Evolutionary conservation across 1,284 basidiomycete genomes (phyloP), one percentile per base, ranked within the genome.

Genomic region (Albatrellus sp.): DNA sequence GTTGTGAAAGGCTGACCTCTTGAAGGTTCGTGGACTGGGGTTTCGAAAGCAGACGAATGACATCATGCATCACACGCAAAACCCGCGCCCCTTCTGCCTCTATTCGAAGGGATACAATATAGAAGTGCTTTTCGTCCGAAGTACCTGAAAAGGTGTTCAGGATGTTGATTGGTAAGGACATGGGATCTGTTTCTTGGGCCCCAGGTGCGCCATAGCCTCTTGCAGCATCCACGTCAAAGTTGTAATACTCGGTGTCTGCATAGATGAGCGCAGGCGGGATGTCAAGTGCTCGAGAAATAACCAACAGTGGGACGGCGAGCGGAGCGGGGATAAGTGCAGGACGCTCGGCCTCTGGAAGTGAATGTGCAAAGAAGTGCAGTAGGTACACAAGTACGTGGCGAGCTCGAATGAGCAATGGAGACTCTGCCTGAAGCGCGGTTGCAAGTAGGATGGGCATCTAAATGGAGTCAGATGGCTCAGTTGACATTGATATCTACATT

Each of bases 181-280:
- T 24, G 24, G 24, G 24, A 24, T 24, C 24, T 3, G 7, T 24
- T 17, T 33, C 33, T 9, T 40, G 12, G 9, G 31, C 19, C n/a
- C 11, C 42, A 24, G 24, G 24, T 24, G 7, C 7, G 24, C 24
- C 24, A 24, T 24, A 3, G 9, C 11, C 14, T n/a, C 41, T 34
- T 14, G 35, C n/a, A 14, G 57, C 54, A 35, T 60, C 43, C 2
- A 9, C 24, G 8, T 10, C 19, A 66, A 66, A 75, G 53, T 77
- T 76, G 67, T 70, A 78, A 10, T 76, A 64, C 11, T 77, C 74
- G 1, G 74, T 75, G 52, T 74, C 73, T 41, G 74, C 69, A 50
- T 77, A 79, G 4, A 73, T 77, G 36, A 77, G 60, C 50, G 77
- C 62, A 0, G 76, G 75, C 1, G 75, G 73, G 17, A 78, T 56